phyloP scores from a whole-genome alignment of 495 filamentous ascomycete species.

The Xylaria curta region DNA sequence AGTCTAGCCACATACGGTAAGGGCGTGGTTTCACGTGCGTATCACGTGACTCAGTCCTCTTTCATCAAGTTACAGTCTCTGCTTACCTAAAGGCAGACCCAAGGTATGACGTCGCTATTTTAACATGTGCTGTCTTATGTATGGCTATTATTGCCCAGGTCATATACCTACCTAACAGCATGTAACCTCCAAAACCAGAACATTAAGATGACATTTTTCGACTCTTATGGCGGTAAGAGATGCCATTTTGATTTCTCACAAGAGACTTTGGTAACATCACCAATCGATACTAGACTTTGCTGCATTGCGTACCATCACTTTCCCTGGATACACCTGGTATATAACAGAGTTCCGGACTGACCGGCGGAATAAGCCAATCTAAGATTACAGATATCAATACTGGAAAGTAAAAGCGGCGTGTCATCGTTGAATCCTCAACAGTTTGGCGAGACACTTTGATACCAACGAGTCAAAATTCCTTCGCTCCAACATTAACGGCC shows the following conservation, averaged over 20 bases:
- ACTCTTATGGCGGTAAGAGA: neutral
- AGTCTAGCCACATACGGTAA: slow-evolving; percentile 31
- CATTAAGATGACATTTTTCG: neutral
- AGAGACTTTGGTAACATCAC: neutral
- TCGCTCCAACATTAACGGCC: neutral
- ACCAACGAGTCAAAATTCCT: neutral
- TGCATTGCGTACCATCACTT: neutral
- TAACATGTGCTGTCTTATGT: neutral
- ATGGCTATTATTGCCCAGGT: too few relatives aligned
- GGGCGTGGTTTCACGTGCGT: slow-evolving; percentile 10
- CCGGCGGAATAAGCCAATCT: neutral
- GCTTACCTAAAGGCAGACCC: neutral
- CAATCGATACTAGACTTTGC: neutral
- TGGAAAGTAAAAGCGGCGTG: neutral
- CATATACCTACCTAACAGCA: too few relatives aligned
- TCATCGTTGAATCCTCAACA: neutral
- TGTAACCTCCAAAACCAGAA: neutral
- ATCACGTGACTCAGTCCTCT: slow-evolving; percentile 30
- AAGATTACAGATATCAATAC: neutral
- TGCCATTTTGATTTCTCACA: neutral
- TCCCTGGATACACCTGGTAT: neutral
- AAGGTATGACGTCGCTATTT: slow-evolving; percentile 5
- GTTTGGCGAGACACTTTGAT: neutral
- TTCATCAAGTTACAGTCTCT: neutral
- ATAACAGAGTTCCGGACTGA: neutral